Evolutionary conservation across 2,329 filamentous ascomycete genomes (phyloP).

Genomic region (Teratosphaeria zuluensis): DNA sequence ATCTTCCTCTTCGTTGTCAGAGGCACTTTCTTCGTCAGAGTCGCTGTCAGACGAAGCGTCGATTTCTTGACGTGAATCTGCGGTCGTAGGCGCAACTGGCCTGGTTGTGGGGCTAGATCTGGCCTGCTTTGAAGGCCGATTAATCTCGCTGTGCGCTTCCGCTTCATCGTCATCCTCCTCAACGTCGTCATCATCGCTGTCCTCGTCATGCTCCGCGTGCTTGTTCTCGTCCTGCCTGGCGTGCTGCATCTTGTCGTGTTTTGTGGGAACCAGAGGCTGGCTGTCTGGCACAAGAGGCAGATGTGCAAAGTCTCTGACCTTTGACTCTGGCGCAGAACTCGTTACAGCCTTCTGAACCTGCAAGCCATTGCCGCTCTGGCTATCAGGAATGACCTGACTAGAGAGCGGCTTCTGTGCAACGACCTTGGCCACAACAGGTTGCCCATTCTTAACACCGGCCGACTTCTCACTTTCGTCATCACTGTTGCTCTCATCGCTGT

Average conservation of each 20-base stretch:
- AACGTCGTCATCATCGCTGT: neutral
- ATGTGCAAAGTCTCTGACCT: neutral
- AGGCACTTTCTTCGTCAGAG: neutral
- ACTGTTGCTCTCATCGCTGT: conserved; percentile 6
- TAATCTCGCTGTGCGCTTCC: no score
- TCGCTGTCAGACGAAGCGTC: neutral
- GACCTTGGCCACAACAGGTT: neutral
- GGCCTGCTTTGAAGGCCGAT: no score
- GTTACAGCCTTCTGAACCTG: neutral
- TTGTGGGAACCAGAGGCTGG: neutral
- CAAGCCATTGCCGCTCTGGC: neutral
- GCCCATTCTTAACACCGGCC: neutral
- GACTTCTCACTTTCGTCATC: conserved; percentile 1
- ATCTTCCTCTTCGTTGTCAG: neutral
- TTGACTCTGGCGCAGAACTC: neutral
- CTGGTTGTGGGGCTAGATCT: neutral
- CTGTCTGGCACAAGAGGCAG: neutral
- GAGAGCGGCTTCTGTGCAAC: neutral
- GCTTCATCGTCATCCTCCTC: neutral
- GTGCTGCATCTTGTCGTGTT: neutral
- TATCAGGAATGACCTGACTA: neutral
- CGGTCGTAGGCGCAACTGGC: neutral
- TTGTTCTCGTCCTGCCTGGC: neutral
- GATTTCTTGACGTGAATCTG: neutral
- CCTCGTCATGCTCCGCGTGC: neutral